These are phyloP conservation scores for Centrapalus pauciflorus DNA, from an alignment of 129 eudicot species.

Conservation along the genomic window DNA sequence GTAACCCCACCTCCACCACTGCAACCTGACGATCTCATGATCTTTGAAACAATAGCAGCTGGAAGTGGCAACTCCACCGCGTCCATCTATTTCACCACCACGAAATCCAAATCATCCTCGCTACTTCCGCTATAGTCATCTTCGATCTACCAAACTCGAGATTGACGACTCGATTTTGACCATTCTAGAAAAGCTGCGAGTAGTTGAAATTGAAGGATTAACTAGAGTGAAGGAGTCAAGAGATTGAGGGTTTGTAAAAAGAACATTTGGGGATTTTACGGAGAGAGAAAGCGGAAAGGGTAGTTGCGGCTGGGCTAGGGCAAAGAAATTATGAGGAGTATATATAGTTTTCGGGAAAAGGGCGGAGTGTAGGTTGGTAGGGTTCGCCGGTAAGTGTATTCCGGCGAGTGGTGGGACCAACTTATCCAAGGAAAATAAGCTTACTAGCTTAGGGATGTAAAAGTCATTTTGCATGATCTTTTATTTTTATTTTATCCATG, in stretches of 20 bases:
- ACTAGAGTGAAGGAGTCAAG: background rate
- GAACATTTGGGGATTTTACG: slow-evolving; percentile 16
- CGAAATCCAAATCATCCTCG: slow-evolving; percentile 15
- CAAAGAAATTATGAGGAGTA: slow-evolving; percentile 45
- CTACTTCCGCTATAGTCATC: slow-evolving; percentile 3
- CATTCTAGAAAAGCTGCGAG: slow-evolving; percentile 17
- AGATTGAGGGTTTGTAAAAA: slow-evolving; percentile 18
- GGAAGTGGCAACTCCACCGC: slow-evolving; percentile 49
- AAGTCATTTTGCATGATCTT: background rate
- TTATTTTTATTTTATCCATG: background rate
- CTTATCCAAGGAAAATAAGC: slow-evolving; percentile 18
- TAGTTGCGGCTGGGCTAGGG: slow-evolving; percentile 82
- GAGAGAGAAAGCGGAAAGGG: slow-evolving; percentile 25
- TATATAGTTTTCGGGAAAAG: slow-evolving; percentile 97
- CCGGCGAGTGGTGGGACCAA: slow-evolving; percentile 38
- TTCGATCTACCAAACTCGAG: slow-evolving; percentile 5
- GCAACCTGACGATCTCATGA: slow-evolving; percentile 85
- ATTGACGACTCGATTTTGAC: slow-evolving; percentile 17
- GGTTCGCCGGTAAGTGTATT: slow-evolving; percentile 40
- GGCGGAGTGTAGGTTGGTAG: slow-evolving; percentile 26
- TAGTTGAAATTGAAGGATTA: slow-evolving; percentile 15
- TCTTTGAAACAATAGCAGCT: slow-evolving; percentile 41
- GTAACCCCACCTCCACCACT: slow-evolving; percentile 49
- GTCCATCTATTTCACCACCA: slow-evolving; percentile 40
- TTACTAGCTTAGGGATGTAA: background rate